Base-by-base conservation (phyloP, 345 rosid species). In the Moricandia moricandioides region DNA sequence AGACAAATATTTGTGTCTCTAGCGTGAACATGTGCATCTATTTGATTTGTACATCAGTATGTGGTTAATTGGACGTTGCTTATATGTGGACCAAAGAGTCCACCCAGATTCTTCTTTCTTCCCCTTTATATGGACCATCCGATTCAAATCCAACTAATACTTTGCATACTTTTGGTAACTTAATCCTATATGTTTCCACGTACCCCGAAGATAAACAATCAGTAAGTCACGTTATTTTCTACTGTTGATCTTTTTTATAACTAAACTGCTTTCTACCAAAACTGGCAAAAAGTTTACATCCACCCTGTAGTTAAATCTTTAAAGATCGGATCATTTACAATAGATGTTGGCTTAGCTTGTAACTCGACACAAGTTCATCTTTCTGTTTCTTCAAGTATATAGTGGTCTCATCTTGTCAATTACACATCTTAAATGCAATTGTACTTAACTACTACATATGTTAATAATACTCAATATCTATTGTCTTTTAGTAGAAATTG, bases 81-180 rank as follows among this genome's bases (percentile, higher is more conserved):
- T 64, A 73, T 30, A 65, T 55, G 77, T 73, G 77, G 71, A 65
- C 77, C 77, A 55, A 11, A 55, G 43, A 56, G 55, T 27, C 40
- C 62, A 72, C 34, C 45, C 64, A 64, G 4, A 63, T 72, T n/a
- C 18, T 63, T 63, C 17, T 13, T 57, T 39, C 8, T 21, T 47
- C 65, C 70, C 52, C 52, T 51, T 72, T 51, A 51, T 34, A 11
- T 72, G 12, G 30, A 63, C 76, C 62, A 51, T 37, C 64, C 69
- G 18, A 35, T 51, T 54, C 16, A 72, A 72, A 72, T 63, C 70
- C 55, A 63, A 63, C 55, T 35, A 62, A 51, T n/a, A 62, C 14
- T n/a, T 62, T 47, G 26, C 8, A 62, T 57, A 72, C 11, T 34
- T 47, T 51, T 26, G 26, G 52, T 51, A 24, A 62, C 54, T 49